These are phyloP conservation scores for Citrus reticulata DNA, from an alignment of 345 rosid genomes.

Conservation along the genomic window DNA sequence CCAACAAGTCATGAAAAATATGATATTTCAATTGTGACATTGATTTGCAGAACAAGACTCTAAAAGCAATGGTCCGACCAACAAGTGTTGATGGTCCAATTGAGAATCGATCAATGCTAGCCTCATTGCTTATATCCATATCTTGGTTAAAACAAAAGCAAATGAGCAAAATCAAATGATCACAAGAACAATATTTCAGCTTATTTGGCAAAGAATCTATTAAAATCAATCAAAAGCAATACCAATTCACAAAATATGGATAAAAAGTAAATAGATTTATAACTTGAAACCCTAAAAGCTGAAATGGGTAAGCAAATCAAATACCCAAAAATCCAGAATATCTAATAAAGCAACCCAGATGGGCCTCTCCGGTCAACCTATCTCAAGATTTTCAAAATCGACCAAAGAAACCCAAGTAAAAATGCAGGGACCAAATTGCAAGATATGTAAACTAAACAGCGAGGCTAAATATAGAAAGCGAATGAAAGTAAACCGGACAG, in stretches of 20 bases:
- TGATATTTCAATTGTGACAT: conserved; percentile 57
- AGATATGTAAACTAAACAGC: neutral
- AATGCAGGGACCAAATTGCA: neutral
- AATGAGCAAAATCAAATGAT: neutral
- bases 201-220: neutral
- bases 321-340: neutral
- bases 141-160: conserved; percentile 1
- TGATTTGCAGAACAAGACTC: conserved; percentile 80
- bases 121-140: conserved; percentile 96
- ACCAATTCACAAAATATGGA: neutral
- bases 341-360: neutral
- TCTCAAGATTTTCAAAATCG: neutral
- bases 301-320: neutral
- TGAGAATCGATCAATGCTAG: conserved; percentile 66
- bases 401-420: conserved; percentile 1
- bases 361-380: neutral
- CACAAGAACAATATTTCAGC: too few relatives aligned
- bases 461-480: neutral
- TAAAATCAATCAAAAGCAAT: neutral
- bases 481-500: neutral
- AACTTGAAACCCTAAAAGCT: neutral
- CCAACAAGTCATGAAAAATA: conserved; percentile 36
- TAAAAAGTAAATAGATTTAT: neutral
- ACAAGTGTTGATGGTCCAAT: conserved; percentile 88
- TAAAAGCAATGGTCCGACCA: conserved; percentile 84